A percentile compares a stretch with the other conserved stretches of the same genome.
Conservation (phyloP, 768 basidiomycete species). For the Pulveroboletus sp. region DNA sequence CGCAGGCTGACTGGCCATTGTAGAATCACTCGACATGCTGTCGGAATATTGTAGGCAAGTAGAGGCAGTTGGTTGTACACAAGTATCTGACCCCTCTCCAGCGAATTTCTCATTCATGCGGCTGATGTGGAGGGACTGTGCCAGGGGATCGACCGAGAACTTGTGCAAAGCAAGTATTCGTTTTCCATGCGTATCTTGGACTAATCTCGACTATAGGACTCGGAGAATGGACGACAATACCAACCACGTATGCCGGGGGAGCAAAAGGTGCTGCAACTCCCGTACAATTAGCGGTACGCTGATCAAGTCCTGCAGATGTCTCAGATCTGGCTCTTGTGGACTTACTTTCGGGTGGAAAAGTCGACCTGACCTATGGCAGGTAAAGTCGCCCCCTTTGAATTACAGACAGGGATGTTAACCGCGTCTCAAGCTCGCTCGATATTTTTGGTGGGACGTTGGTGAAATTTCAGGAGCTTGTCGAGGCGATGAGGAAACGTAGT, state of each 20-base stretch:
- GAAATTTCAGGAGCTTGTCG: slow-evolving; percentile 53
- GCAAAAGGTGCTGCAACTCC: slow-evolving; percentile 63
- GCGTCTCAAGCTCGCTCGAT: slow-evolving; percentile 50
- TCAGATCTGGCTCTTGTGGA: slow-evolving; percentile 81
- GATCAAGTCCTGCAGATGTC: slow-evolving; percentile 49
- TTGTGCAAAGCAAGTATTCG: slow-evolving; percentile 66
- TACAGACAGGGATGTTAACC: background rate
- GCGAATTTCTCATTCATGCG: slow-evolving; percentile 94
- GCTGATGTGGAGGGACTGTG: slow-evolving; percentile 99
- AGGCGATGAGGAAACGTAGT: slow-evolving; percentile 12
- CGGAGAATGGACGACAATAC: slow-evolving; percentile 88
- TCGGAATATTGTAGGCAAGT: slow-evolving; percentile 78
- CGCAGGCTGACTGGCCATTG: background rate
- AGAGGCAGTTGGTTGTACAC: background rate
- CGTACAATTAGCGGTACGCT: background rate
- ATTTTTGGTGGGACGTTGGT: slow-evolving; percentile 71
- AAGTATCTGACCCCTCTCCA: slow-evolving; percentile 32
- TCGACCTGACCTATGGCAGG: slow-evolving; percentile 43
- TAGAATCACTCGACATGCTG: slow-evolving; percentile 77
- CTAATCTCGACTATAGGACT: slow-evolving; percentile 51
- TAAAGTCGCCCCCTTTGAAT: slow-evolving; percentile 18
- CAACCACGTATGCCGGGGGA: slow-evolving; percentile 96
- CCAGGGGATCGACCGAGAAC: slow-evolving; percentile 89
- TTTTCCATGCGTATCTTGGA: background rate
- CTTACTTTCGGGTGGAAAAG: slow-evolving; percentile 72